Evolutionary conservation across 208 protist genomes (phyloP).

Genomic region (Acanthamoeba polyphaga): DNA sequence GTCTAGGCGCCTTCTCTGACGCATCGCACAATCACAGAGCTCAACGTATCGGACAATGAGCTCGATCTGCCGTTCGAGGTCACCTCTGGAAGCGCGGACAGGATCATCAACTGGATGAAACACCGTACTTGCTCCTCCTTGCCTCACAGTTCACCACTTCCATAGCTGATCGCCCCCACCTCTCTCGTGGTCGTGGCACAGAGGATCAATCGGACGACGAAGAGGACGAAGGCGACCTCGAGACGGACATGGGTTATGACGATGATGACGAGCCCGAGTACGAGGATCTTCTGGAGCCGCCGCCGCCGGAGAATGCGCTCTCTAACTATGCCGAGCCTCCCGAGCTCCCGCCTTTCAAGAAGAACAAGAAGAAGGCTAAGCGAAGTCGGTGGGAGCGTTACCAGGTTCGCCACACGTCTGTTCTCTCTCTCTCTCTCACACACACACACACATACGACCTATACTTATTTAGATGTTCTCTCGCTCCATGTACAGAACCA

Average conservation of each 20-base stretch:
- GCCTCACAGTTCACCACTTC: too few species aligned
- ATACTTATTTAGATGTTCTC: background rate
- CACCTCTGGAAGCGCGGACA: background rate
- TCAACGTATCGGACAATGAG: background rate
- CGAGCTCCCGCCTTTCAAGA: conserved; percentile 28
- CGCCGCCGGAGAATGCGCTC: background rate
- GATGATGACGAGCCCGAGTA: background rate
- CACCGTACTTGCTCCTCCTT: background rate
- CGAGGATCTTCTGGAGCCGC: background rate
- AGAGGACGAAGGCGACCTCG: conserved; percentile 15
- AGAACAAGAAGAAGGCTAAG: conserved; percentile 1
- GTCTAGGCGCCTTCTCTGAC: background rate
- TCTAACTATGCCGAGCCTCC: conserved; percentile 11
- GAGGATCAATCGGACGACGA: conserved; percentile 7
- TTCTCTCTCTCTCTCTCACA: background rate
- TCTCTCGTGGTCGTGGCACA: background rate
- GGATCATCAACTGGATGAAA: conserved; percentile 6
- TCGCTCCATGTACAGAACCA: background rate
- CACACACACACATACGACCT: background rate
- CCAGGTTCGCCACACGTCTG: conserved; percentile 3
- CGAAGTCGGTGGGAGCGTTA: conserved; percentile 30
- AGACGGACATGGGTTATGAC: background rate
- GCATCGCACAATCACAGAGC: background rate
- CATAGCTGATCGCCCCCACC: background rate
- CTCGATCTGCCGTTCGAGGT: conserved; percentile 4